Conservation (phyloP, 2,329 filamentous ascomycete genomes). For the Microcyclosporella mali region DNA sequence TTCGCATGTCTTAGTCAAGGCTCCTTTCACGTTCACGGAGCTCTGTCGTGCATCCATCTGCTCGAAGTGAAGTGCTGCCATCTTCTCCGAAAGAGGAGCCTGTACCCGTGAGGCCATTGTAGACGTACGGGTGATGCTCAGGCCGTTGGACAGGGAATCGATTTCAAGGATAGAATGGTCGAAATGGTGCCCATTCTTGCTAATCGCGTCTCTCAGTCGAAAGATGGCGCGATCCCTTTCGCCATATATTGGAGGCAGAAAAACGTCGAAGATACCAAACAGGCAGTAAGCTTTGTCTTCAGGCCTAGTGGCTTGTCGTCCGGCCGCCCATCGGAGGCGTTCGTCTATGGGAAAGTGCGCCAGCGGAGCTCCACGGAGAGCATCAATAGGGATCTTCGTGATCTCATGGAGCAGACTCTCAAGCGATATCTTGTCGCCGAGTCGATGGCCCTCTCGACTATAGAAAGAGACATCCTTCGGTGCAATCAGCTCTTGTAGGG, state of each 20-base stretch:
- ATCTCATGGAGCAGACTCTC: neutral
- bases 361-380: constrained; percentile 1
- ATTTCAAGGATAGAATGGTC: too few relatives aligned
- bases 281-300: constrained; percentile 15
- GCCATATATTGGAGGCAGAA: constrained; percentile 7
- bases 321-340: constrained; percentile 3
- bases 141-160: too few relatives aligned
- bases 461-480: constrained; percentile 3
- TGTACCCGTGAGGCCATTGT: too few relatives aligned
- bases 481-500: constrained; percentile 7
- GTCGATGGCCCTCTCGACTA: neutral
- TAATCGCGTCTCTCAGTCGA: neutral
- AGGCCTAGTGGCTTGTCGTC: constrained; percentile 1
- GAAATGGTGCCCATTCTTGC: neutral
- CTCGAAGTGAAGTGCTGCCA: constrained; percentile 26
- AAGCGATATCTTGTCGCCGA: constrained; percentile 1
- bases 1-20: constrained; percentile 36
- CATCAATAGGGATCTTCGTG: constrained; percentile 1
- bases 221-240: constrained; percentile 13
- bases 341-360: neutral
- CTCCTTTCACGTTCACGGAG: constrained; percentile 37
- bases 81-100: neutral
- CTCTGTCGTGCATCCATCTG: constrained; percentile 36
- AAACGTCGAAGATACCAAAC: constrained; percentile 14
- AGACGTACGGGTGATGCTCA: too few relatives aligned